phyloP scores from a whole-genome alignment of 2,329 filamentous ascomycete species.

The Ophiostoma montium region DNA sequence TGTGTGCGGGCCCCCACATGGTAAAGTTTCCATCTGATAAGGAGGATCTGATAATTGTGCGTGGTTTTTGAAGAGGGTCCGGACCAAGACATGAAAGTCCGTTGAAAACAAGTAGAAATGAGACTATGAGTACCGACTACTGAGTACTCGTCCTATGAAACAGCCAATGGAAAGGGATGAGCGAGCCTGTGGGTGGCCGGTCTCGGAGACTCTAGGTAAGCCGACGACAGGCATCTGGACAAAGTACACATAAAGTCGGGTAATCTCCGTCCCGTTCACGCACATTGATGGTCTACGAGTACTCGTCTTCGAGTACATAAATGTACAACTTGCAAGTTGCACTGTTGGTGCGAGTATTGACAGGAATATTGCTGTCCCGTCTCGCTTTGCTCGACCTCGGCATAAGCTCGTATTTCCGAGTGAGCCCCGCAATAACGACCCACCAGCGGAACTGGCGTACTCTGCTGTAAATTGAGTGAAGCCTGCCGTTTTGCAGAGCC shows the following conservation, averaged over 20 bases:
- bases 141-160: too few relatives aligned
- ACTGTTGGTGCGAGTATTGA: too few relatives aligned
- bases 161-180: too few relatives aligned
- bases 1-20: not conserved
- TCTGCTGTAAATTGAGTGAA: not conserved
- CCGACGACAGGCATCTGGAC: not conserved
- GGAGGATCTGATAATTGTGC: conserved; percentile 7
- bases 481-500: not conserved
- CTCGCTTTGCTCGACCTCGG: too few relatives aligned
- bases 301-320: too few relatives aligned
- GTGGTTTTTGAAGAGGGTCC: not conserved
- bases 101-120: not conserved
- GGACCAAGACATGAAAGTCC: too few relatives aligned
- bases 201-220: not conserved
- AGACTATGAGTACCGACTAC: too few relatives aligned
- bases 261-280: not conserved
- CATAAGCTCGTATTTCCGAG: not conserved
- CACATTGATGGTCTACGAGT: not conserved
- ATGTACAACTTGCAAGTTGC: too few relatives aligned
- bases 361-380: too few relatives aligned
- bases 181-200: not conserved
- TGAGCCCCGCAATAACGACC: not conserved
- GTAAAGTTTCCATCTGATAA: conserved; percentile 6
- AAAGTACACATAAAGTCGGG: not conserved
- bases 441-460: not conserved